Evolutionary conservation across 73 alveolate species (phyloP).

Genomic region (Tetrahymena thermophila): DNA sequence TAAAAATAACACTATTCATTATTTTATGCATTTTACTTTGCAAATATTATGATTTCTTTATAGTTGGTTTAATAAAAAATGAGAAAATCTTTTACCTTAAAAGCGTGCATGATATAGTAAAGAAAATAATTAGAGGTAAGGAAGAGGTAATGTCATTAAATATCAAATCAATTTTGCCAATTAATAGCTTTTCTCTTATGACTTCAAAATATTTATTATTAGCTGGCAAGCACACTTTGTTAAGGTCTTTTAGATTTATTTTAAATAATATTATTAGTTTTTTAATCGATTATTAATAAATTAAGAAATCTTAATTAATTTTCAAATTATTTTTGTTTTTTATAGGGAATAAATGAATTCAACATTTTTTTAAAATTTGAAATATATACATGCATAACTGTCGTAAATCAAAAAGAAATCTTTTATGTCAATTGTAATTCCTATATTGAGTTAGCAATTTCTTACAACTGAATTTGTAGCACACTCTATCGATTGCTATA

Average conservation of each 20-base stretch:
- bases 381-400: background rate
- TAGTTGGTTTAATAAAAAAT: too few species aligned
- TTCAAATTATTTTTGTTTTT: too few species aligned
- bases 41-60: too few species aligned
- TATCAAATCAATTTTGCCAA: background rate
- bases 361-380: background rate
- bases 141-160: background rate
- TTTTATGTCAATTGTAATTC: background rate
- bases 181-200: background rate
- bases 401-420: background rate
- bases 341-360: background rate
- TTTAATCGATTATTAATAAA: too few species aligned
- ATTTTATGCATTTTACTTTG: too few species aligned
- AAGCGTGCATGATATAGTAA: background rate
- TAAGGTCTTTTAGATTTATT: background rate
- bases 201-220: background rate
- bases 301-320: too few species aligned
- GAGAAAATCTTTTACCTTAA: background rate
- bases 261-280: background rate
- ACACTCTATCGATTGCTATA: background rate
- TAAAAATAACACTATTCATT: too few species aligned
- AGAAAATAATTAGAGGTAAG: background rate
- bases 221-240: background rate
- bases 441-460: background rate
- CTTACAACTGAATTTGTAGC: background rate